Percentiles rank a stretch among this genome's conserved stretches.
Conservation (phyloP, 179 eudicot genomes). For the Spinacia oleracea region DNA sequence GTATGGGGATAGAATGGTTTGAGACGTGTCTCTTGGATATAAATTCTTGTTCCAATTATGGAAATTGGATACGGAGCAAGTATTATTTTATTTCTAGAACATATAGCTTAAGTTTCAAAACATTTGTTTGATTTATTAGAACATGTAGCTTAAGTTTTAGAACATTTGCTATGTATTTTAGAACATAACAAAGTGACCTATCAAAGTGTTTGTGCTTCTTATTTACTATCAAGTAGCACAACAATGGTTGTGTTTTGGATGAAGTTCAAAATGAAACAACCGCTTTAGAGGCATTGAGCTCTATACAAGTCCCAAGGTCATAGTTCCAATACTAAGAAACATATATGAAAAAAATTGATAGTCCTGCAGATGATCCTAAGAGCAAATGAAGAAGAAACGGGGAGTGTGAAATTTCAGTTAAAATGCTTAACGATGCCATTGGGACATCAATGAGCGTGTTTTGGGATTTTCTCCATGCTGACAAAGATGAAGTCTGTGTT, state of each 20-base stretch:
- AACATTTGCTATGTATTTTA: too few relatives aligned
- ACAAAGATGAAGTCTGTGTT: slow-evolving; percentile 45
- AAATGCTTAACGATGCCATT: slow-evolving; percentile 51
- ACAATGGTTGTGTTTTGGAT: not conserved
- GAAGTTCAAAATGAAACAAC: not conserved
- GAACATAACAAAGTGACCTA: too few relatives aligned
- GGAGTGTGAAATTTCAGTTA: slow-evolving; percentile 41
- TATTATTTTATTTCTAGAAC: too few relatives aligned
- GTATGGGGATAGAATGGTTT: too few relatives aligned
- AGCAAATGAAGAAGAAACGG: slow-evolving; percentile 34
- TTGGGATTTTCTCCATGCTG: slow-evolving; percentile 72
- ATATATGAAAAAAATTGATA: not conserved
- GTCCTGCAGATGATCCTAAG: slow-evolving; percentile 38
- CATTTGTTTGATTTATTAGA: too few relatives aligned
- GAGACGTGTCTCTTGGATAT: too few relatives aligned
- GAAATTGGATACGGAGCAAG: too few relatives aligned
- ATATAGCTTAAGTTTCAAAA: too few relatives aligned
- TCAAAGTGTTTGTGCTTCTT: not conserved
- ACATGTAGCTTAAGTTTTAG: too few relatives aligned
- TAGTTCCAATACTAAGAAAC: too few relatives aligned
- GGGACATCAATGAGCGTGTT: slow-evolving; percentile 63
- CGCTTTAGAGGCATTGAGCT: not conserved
- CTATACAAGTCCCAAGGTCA: too few relatives aligned
- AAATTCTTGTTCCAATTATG: too few relatives aligned
- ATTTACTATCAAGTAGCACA: not conserved